Conservation (phyloP, 768 basidiomycete species). For the Myochromella boudieri region DNA sequence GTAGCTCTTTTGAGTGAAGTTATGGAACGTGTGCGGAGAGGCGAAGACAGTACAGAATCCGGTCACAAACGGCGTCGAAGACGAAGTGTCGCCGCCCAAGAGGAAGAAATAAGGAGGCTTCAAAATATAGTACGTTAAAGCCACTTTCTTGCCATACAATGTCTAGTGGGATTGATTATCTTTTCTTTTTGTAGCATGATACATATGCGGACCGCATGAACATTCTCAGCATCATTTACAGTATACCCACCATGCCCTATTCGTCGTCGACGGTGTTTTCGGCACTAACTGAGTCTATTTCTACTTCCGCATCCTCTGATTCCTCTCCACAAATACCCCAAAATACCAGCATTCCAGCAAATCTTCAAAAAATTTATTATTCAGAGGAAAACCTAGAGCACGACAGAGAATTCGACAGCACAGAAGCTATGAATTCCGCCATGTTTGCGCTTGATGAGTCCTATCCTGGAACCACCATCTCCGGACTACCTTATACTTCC, state of each 20-base stretch:
- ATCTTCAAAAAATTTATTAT: slow-evolving; percentile 33
- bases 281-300: slow-evolving; percentile 27
- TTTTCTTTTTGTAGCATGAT: slow-evolving; percentile 67
- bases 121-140: slow-evolving; percentile 78
- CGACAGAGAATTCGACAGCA: slow-evolving; percentile 31
- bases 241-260: slow-evolving; percentile 75
- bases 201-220: slow-evolving; percentile 95
- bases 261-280: slow-evolving; percentile 54
- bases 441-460: slow-evolving; percentile 42
- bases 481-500: slow-evolving; percentile 29
- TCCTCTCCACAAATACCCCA: slow-evolving; percentile 39
- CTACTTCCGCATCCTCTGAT: slow-evolving; percentile 52
- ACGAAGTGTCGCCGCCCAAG: slow-evolving; percentile 83
- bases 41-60: slow-evolving; percentile 78
- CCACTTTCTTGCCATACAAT: slow-evolving; percentile 4
- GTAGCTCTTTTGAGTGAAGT: slow-evolving; percentile 88
- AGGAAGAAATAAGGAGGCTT: slow-evolving; percentile 84
- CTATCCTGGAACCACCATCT: slow-evolving; percentile 26
- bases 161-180: slow-evolving; percentile 9
- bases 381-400: slow-evolving; percentile 20
- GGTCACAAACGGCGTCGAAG: slow-evolving; percentile 53
- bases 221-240: slow-evolving; percentile 87
- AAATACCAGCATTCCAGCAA: slow-evolving; percentile 34
- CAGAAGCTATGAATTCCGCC: slow-evolving; percentile 46
- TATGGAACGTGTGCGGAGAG: slow-evolving; percentile 87